Conservation (phyloP, 352 stramenopile species). For the Pythium brassicae region DNA sequence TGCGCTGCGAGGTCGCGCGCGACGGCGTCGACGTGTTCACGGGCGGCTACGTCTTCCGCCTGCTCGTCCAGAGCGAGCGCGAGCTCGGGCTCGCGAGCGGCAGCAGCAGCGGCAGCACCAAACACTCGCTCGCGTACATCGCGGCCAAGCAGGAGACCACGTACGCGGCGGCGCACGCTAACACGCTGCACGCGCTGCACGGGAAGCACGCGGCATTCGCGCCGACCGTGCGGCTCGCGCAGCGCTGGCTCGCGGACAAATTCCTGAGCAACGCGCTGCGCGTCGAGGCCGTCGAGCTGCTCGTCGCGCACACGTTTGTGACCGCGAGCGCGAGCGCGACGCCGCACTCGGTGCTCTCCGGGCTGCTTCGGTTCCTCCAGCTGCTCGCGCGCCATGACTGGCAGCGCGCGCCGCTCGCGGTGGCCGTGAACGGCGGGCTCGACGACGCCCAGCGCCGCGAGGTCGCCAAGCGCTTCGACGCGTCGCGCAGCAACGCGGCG, state of each 20-base stretch:
- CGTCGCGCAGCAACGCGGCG: slow-evolving; percentile 43
- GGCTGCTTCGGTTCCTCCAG: slow-evolving; percentile 79
- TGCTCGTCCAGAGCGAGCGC: slow-evolving; percentile 79
- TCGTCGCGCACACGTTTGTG: slow-evolving; percentile 77
- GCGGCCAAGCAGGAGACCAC: slow-evolving; percentile 52
- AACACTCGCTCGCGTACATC: slow-evolving; percentile 61
- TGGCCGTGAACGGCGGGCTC: slow-evolving; percentile 62
- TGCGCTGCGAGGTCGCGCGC: slow-evolving; percentile 70
- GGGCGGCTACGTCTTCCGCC: slow-evolving; percentile 78
- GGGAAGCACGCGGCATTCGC: slow-evolving; percentile 75
- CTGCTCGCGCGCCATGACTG: slow-evolving; percentile 71
- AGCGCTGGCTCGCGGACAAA: slow-evolving; percentile 81
- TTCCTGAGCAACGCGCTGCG: slow-evolving; percentile 62
- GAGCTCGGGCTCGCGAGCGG: slow-evolving; percentile 62
- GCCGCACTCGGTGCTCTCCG: slow-evolving; percentile 73
- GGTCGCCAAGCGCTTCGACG: slow-evolving; percentile 73
- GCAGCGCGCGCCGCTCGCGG: slow-evolving; percentile 63
- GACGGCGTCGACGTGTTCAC: slow-evolving; percentile 81
- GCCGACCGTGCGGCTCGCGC: slow-evolving; percentile 73
- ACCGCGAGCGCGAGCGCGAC: slow-evolving; percentile 34
- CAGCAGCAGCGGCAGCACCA: slow-evolving; percentile 46
- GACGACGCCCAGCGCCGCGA: slow-evolving; percentile 63
- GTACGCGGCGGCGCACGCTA: slow-evolving; percentile 65
- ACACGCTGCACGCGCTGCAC: slow-evolving; percentile 70
- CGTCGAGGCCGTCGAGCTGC: slow-evolving; percentile 72